Conservation (phyloP, 1,139 yeast genomes). For the Sugiyamaella novakii region DNA sequence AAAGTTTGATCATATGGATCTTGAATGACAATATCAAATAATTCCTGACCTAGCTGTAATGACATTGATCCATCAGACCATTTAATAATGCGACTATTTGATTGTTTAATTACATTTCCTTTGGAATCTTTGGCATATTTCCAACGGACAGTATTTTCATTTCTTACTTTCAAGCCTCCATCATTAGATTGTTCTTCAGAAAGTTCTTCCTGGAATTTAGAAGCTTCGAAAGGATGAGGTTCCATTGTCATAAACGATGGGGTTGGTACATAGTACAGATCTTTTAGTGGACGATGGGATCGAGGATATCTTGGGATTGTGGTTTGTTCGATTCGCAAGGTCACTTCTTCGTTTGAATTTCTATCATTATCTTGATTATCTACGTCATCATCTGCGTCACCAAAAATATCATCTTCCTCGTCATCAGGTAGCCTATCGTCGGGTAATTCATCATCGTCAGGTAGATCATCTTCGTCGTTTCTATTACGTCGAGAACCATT, state of each 20-base stretch:
- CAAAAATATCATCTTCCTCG: constrained; percentile 30
- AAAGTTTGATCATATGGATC: constrained; percentile 72
- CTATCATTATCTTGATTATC: constrained; percentile 23
- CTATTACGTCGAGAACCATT: constrained; percentile 17
- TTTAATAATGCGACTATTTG: constrained; percentile 84
- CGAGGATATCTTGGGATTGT: constrained; percentile 76
- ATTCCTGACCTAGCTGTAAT: constrained; percentile 81
- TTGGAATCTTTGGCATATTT: constrained; percentile 70
- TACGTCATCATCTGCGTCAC: constrained; percentile 24
- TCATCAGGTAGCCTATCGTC: constrained; percentile 17
- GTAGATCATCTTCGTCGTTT: constrained; percentile 8
- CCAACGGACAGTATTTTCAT: constrained; percentile 91
- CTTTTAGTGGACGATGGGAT: constrained; percentile 42
- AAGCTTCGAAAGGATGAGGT: constrained; percentile 85
- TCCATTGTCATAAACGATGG: constrained; percentile 84
- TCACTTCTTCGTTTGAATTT: constrained; percentile 35
- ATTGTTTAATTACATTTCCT: constrained; percentile 69
- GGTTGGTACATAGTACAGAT: constrained; percentile 53
- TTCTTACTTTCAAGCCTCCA: constrained; percentile 50
- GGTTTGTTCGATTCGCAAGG: constrained; percentile 45
- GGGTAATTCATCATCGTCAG: constrained; percentile 19
- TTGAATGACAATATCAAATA: constrained; percentile 70
- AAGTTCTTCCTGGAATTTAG: constrained; percentile 52
- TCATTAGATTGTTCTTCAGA: constrained; percentile 48
- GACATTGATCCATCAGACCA: constrained; percentile 95